phyloP scores from a whole-genome alignment of 2,329 filamentous ascomycete genomes.

The Bretziella fagacearum region DNA sequence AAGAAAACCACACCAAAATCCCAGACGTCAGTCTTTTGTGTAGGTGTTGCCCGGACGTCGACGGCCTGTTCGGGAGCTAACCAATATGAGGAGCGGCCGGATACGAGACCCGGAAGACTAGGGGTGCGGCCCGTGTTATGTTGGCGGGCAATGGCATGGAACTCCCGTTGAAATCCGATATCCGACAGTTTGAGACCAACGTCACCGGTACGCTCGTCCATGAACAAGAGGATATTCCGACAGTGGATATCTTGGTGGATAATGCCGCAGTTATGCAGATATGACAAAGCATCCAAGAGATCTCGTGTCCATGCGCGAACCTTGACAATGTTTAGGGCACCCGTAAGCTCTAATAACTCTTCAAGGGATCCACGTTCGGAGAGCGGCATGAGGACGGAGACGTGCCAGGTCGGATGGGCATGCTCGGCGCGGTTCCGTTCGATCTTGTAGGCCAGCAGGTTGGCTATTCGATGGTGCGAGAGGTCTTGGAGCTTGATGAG shows the following conservation, averaged over 20 bases:
- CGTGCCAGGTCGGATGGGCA: constrained; percentile 40
- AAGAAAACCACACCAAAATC: constrained; percentile 80
- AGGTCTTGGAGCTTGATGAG: constrained; percentile 54
- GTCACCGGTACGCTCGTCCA: constrained; percentile 44
- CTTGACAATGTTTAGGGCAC: constrained; percentile 53
- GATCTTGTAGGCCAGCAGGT: constrained; percentile 71
- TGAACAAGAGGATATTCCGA: constrained; percentile 61
- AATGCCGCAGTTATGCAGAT: constrained; percentile 69
- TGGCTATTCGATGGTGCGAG: constrained; percentile 59
- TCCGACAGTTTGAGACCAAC: constrained; percentile 61
- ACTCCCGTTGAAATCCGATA: constrained; percentile 49
- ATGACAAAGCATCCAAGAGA: constrained; percentile 73
- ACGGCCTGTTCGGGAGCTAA: constrained; percentile 58
- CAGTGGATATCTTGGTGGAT: constrained; percentile 71
- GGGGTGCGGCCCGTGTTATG: constrained; percentile 28
- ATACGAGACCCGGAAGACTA: constrained; percentile 34
- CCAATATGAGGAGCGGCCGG: constrained; percentile 67
- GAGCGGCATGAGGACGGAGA: constrained; percentile 58
- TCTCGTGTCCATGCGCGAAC: constrained; percentile 84
- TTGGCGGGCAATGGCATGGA: constrained; percentile 42
- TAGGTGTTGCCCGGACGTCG: constrained; percentile 44
- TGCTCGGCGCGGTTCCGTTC: constrained; percentile 32
- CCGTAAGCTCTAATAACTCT: constrained; percentile 66
- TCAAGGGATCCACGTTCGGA: constrained; percentile 69
- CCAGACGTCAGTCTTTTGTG: constrained; percentile 81